Conservation (phyloP, 2,329 filamentous ascomycete genomes). For the Fusarium beomiforme region DNA sequence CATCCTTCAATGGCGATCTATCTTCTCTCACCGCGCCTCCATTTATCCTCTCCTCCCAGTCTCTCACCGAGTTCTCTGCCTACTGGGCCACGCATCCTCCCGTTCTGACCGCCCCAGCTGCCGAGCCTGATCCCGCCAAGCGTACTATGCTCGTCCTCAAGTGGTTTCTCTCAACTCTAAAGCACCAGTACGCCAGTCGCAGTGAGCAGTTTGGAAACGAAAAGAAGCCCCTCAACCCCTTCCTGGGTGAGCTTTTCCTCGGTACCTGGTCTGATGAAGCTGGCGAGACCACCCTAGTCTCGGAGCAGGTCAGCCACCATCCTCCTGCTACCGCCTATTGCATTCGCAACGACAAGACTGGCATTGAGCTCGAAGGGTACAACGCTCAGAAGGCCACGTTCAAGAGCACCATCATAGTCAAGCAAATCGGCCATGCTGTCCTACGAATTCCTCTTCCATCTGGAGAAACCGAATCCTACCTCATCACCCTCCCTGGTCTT, state of each 20-base stretch:
- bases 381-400: conserved; percentile 98
- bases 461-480: conserved; percentile 72
- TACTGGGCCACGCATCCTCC: conserved; percentile 85
- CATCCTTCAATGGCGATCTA: conserved; percentile 84
- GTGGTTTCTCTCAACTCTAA: conserved; percentile 94
- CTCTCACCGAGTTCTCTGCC: conserved; percentile 81
- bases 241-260: conserved; percentile 92
- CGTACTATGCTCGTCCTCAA: conserved; percentile 89
- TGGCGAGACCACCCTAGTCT: conserved; percentile 86
- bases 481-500: conserved; percentile 89
- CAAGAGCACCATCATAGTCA: conserved; percentile 91
- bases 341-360: conserved; percentile 87
- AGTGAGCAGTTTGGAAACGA: conserved; percentile 88
- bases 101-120: conserved; percentile 83
- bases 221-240: conserved; percentile 98
- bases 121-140: conserved; percentile 82
- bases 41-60: conserved; percentile 83
- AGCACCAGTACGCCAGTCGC: conserved; percentile 80
- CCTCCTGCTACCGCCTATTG: conserved; percentile 94
- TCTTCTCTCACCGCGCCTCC: conserved; percentile 83
- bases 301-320: conserved; percentile 95
- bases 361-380: conserved; percentile 84
- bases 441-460: conserved; percentile 71
- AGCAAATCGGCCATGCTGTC: conserved; percentile 91
- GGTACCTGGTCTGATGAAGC: conserved; percentile 87